Evolutionary conservation across 2,329 filamentous ascomycete genomes (phyloP).

Genomic region (Curvularia eragrostidis): DNA sequence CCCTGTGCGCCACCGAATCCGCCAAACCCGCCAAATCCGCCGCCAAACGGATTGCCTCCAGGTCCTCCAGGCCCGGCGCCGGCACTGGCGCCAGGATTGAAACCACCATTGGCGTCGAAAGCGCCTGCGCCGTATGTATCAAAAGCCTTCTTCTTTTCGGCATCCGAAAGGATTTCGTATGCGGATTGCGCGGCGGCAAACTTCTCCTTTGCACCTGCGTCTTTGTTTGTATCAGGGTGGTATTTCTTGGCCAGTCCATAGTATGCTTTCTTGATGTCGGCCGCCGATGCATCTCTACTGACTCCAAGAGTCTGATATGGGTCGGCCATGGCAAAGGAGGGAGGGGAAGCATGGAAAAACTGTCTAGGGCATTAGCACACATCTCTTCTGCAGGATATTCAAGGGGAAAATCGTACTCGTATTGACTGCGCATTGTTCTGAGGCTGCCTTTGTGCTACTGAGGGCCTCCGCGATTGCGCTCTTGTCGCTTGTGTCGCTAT

Average conservation of each 20-base stretch:
- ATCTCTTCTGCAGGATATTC: not conserved
- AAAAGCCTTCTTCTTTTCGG: constrained; percentile 90
- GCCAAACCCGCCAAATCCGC: constrained; percentile 57
- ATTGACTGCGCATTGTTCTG: constrained; percentile 33
- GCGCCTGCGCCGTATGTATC: constrained; percentile 89
- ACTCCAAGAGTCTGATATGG: constrained; percentile 90
- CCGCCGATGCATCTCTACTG: constrained; percentile 75
- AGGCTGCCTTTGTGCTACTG: constrained; percentile 28
- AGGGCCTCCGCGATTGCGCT: constrained; percentile 37
- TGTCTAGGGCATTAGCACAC: constrained; percentile 27
- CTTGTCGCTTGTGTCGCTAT: constrained; percentile 37
- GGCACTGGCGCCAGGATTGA: constrained; percentile 74
- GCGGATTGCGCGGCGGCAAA: constrained; percentile 92
- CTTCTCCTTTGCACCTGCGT: constrained; percentile 88
- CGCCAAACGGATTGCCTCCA: constrained; percentile 69
- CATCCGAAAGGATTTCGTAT: constrained; percentile 91
- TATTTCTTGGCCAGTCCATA: constrained; percentile 97
- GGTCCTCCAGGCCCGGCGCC: constrained; percentile 60
- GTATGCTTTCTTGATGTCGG: constrained; percentile 98
- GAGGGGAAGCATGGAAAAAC: constrained; percentile 53
- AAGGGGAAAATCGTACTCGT: constrained; percentile 34
- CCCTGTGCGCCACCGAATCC: constrained; percentile 51
- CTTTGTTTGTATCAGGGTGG: constrained; percentile 98
- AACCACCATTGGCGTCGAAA: constrained; percentile 71
- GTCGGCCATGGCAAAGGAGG: constrained; percentile 72